phyloP scores from a whole-genome alignment of 495 filamentous ascomycete genomes.

The Venustampulla echinocandica region DNA sequence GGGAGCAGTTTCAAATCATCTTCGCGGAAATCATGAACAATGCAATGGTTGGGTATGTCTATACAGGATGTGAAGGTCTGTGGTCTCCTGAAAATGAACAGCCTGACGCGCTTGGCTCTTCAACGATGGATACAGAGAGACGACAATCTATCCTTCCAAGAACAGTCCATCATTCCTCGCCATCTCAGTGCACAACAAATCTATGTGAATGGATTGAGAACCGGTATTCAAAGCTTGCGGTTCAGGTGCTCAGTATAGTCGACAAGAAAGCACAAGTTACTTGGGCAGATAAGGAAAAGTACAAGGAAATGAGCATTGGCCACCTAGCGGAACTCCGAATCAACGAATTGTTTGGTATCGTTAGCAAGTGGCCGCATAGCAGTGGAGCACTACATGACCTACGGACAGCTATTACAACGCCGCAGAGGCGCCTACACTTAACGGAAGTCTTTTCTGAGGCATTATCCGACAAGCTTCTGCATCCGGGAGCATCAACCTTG shows the following conservation, averaged over 20 bases:
- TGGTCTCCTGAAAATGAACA: slow-evolving; percentile 33
- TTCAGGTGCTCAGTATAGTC: slow-evolving; percentile 48
- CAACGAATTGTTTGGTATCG: slow-evolving; percentile 78
- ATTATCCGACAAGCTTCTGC: slow-evolving; percentile 65
- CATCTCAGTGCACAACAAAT: slow-evolving; percentile 46
- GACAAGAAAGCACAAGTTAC: slow-evolving; percentile 32
- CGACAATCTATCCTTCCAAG: slow-evolving; percentile 10
- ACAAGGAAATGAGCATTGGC: slow-evolving; percentile 71
- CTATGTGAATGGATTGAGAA: slow-evolving; percentile 66
- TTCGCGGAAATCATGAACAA: slow-evolving; percentile 68
- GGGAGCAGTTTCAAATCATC: slow-evolving; percentile 62
- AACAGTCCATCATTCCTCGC: slow-evolving; percentile 17
- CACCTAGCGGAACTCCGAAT: slow-evolving; percentile 73
- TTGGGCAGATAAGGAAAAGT: slow-evolving; percentile 59
- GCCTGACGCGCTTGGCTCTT: not conserved
- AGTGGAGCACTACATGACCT: slow-evolving; percentile 77
- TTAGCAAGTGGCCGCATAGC: slow-evolving; percentile 74
- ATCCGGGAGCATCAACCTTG: slow-evolving; percentile 81
- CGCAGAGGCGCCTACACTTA: slow-evolving; percentile 50
- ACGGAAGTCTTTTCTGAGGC: slow-evolving; percentile 62
- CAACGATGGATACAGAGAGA: not conserved
- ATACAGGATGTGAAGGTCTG: slow-evolving; percentile 27
- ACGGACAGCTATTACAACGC: slow-evolving; percentile 42
- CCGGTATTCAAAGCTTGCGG: slow-evolving; percentile 54
- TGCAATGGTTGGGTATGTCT: slow-evolving; percentile 59